Percentiles rank a stretch among this genome's conserved stretches.
Conservation (phyloP, 768 basidiomycete species). For the Xerocomus spinulosus region DNA sequence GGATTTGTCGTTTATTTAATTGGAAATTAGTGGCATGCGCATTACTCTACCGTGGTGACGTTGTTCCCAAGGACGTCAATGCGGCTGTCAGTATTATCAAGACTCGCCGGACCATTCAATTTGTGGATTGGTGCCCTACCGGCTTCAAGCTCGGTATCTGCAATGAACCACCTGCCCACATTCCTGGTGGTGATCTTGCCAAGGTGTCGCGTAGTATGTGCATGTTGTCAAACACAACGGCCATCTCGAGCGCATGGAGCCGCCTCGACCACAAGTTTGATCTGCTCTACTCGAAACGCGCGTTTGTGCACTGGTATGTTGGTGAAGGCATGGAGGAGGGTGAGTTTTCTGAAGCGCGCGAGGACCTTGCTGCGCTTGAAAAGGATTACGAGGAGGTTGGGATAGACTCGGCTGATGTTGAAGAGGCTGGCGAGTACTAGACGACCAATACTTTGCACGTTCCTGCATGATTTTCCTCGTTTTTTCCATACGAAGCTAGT, state of each 20-base stretch:
- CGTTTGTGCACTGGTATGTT: slow-evolving; percentile 59
- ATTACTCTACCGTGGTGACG: slow-evolving; percentile 69
- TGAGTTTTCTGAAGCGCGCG: slow-evolving; percentile 98
- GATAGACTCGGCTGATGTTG: slow-evolving; percentile 45
- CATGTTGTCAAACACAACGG: slow-evolving; percentile 74
- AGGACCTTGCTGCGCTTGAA: slow-evolving; percentile 99
- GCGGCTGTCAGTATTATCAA: slow-evolving; percentile 70
- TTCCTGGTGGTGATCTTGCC: slow-evolving; percentile 73
- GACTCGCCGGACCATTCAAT: slow-evolving; percentile 75
- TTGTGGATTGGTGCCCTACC: slow-evolving; percentile 76
- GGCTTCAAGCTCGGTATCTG: slow-evolving; percentile 79
- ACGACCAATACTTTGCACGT: not conserved
- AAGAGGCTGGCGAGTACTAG: slow-evolving; percentile 50
- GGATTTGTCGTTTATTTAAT: not conserved
- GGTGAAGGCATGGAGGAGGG: slow-evolving; percentile 86
- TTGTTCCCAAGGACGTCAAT: slow-evolving; percentile 75
- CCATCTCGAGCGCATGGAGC: slow-evolving; percentile 72
- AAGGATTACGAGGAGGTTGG: slow-evolving; percentile 92
- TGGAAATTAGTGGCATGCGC: slow-evolving; percentile 55
- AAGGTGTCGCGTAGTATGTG: slow-evolving; percentile 72
- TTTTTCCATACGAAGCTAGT: slow-evolving; percentile 27
- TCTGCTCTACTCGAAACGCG: slow-evolving; percentile 66
- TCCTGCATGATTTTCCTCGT: slow-evolving; percentile 18
- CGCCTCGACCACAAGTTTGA: slow-evolving; percentile 77
- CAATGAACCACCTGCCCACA: slow-evolving; percentile 71